Base-by-base conservation (phyloP, 257 asterid species). In the Solanum pennellii region DNA sequence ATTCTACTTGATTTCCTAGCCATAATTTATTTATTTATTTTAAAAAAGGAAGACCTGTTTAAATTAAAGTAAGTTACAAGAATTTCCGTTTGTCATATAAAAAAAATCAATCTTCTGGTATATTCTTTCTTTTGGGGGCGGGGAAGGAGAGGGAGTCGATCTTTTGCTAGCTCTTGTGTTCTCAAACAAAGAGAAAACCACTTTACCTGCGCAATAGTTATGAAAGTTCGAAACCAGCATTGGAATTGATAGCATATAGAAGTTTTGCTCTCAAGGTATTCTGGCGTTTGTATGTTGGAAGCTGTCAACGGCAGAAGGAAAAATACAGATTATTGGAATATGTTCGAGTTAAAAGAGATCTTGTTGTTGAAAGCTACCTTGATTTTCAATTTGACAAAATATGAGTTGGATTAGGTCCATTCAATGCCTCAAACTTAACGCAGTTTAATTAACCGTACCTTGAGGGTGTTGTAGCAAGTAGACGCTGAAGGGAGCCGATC, bases 401-500 rank as follows among this genome's bases (percentile, higher is more conserved):
- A 42, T 12, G 83, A 49, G 52, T 41, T 69, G 68, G 41, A 79
- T 45, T 45, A 45, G 84, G 44, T 49, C 69, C 69, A 80, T 80
- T 11, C n/a, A 31, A 80, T 47, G 62, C 44, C 42, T 29, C 69
- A 80, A 80, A 80, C 29, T 80, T 29, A 31, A 80, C 18, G 4
- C 29, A 49, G 29, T 47, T 29, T 47, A 80, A 27, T 80, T 16
- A 10, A 80, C 14, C 11, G 86, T 92, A 97, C 99, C 99, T 95
- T 95, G 84, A 97, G 92, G 88, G 98, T 95, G 91, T 97, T 95
- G 88, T 97, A 97, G 90, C 99, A 97, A 39, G 99, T 97, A 69
- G 99, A 97, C 89, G 99, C 98, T 82, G 99, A 97, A 83, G 99
- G 99, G 90, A 97, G 99, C 86, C 99, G 94, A 90, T 95, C 99